Base-by-base conservation (phyloP, 2,329 filamentous ascomycete genomes). In the Fusarium sp. region DNA sequence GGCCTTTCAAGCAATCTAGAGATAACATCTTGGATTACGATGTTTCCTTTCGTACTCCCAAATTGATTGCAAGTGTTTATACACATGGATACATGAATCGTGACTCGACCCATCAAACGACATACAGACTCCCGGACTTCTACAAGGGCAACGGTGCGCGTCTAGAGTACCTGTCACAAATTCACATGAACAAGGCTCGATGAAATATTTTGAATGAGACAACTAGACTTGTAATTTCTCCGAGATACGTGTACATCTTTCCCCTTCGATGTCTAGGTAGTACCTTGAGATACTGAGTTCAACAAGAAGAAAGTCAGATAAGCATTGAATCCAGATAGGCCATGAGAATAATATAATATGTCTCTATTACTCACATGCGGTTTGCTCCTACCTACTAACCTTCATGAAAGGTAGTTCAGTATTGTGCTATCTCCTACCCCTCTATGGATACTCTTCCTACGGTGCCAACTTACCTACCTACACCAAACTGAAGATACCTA, bases 401-500 rank as follows among this genome's bases (percentile, higher is more conserved):
- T 14, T 46, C 16, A 28, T 28, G 11, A 28, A 28, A 28, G 28
- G 28, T 28, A 28, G 28, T 14, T 46, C 16, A 47, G 11, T 28
- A n/a, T 46, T n/a, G 16, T 13, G 43, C 23, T 47, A 20, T 30
- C 45, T 47, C 11, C 18, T 47, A 47, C 25, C 45, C 25, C 45
- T 47, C 25, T 25, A 47, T 47, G 7, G 20, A 13, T 23, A 43
- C 27, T 23, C 30, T 43, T 28, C 11, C 27, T 28, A 28, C 27
- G 11, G 27, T 28, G 27, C 27, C 28, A 27, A 27, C 27, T 11
- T 27, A 9, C 21, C 21, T 23, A 13, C 20, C 12, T 16, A 23
- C 28, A 28, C 23, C 20, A 40, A 46, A 18, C 66, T 51, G 50
- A 66, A 53, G 60, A 55, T 61, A n/a, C 32, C 32, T 37, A n/a